Evolutionary conservation across 768 basidiomycete species (phyloP).

Genomic region (Amanita pseudoporphyria): DNA sequence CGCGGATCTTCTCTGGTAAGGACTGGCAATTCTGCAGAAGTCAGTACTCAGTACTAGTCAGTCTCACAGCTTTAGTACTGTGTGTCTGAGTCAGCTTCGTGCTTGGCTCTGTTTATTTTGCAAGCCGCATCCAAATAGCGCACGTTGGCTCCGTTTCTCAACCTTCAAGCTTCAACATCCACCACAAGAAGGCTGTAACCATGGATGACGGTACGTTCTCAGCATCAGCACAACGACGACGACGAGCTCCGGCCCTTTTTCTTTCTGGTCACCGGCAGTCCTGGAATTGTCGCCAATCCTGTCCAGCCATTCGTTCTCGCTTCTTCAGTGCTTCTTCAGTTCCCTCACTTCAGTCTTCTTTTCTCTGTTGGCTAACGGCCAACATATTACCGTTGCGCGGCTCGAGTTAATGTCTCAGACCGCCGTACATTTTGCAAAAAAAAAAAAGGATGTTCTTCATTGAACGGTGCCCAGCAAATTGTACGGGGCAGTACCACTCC

Average conservation of each 20-base stretch:
- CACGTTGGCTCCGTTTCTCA: not conserved
- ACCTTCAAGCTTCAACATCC: conserved; percentile 1
- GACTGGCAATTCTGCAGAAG: no score
- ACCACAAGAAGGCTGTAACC: conserved; percentile 16
- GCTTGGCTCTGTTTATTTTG: not conserved
- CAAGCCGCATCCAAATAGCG: not conserved
- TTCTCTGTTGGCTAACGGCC: conserved; percentile 36
- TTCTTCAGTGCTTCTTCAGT: no score
- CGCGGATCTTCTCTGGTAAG: no score
- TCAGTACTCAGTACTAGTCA: no score
- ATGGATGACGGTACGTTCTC: conserved; percentile 75
- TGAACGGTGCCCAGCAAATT: conserved; percentile 2
- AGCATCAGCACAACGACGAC: conserved; percentile 68
- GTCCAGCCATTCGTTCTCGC: conserved; percentile 10
- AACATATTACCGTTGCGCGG: conserved; percentile 12
- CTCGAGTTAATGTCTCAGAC: not conserved
- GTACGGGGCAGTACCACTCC: not conserved
- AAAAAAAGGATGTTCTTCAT: conserved; percentile 3
- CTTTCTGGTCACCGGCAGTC: conserved; percentile 21
- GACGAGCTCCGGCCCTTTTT: conserved; percentile 35
- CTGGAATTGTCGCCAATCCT: conserved; percentile 16
- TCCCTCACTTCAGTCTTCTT: conserved; percentile 19
- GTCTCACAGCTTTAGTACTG: not conserved
- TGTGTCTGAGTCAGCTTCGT: not conserved
- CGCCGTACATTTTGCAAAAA: conserved; percentile 4